These are phyloP conservation scores for Saturnispora gosingensis DNA, from an alignment of 805 yeast species.

Conservation along the genomic window DNA sequence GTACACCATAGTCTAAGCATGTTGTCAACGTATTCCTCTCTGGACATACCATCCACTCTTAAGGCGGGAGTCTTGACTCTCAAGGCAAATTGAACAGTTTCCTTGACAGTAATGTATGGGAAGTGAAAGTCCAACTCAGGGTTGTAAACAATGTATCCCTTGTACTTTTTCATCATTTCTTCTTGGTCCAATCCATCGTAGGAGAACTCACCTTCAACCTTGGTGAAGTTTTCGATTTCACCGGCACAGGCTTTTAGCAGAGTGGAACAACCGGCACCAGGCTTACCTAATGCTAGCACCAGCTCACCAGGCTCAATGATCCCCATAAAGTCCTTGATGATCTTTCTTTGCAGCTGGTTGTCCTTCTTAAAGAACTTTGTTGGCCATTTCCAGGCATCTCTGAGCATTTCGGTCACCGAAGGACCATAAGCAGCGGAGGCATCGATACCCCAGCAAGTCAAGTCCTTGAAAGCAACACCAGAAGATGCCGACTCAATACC, in stretches of 20 bases:
- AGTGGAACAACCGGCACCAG: constrained; percentile 77
- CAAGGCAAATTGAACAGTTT: constrained; percentile 63
- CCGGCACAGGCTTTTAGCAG: constrained; percentile 56
- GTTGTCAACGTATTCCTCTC: constrained; percentile 33
- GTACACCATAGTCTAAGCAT: constrained; percentile 42
- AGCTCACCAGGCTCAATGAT: constrained; percentile 51
- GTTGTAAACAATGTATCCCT: constrained; percentile 46
- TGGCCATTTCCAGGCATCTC: constrained; percentile 28
- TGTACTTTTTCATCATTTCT: constrained; percentile 51
- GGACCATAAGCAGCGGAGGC: constrained; percentile 45
- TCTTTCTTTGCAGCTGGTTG: constrained; percentile 26
- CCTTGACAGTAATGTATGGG: constrained; percentile 67
- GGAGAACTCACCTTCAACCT: constrained; percentile 44
- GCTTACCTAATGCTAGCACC: constrained; percentile 61
- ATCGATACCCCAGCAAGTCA: constrained; percentile 41
- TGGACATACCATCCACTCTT: constrained; percentile 33
- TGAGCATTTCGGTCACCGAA: constrained; percentile 34
- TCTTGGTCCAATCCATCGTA: constrained; percentile 56
- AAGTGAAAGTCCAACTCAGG: constrained; percentile 65
- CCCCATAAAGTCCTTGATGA: constrained; percentile 35
- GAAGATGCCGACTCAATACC: constrained; percentile 40
- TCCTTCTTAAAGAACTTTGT: constrained; percentile 25
- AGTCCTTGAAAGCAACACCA: constrained; percentile 39
- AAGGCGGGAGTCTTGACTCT: constrained; percentile 56
- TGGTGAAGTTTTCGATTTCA: constrained; percentile 34